These are phyloP conservation scores for Haplographium delicatum DNA, from an alignment of 495 filamentous ascomycete genomes.

Conservation along the genomic window DNA sequence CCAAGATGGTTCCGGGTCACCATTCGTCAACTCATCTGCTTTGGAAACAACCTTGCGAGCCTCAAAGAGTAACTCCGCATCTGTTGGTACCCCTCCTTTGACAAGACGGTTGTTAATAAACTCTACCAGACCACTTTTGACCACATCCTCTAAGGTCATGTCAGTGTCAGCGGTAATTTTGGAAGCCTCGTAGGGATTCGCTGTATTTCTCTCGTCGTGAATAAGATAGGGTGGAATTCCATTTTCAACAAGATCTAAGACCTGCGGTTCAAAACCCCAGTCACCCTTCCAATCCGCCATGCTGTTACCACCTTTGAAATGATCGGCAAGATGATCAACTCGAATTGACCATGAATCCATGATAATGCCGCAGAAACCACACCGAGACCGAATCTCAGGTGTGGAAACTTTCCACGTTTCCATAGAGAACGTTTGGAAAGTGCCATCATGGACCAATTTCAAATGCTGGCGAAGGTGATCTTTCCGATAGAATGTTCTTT, in stretches of 20 bases:
- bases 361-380: constrained; percentile 61
- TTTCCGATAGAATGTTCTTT: constrained; percentile 77
- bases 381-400: constrained; percentile 57
- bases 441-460: constrained; percentile 67
- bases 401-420: constrained; percentile 61
- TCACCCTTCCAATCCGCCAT: constrained; percentile 71
- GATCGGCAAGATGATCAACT: constrained; percentile 59
- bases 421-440: constrained; percentile 54
- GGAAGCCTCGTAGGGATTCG: constrained; percentile 39
- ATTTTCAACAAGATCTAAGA: constrained; percentile 56
- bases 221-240: constrained; percentile 56
- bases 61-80: constrained; percentile 21
- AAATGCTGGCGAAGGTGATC: constrained; percentile 81
- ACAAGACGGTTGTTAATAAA: constrained; percentile 29
- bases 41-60: constrained; percentile 17
- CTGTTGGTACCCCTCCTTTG: constrained; percentile 7
- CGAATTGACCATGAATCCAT: constrained; percentile 59
- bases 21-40: constrained; percentile 3
- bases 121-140: constrained; percentile 44
- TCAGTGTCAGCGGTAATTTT: constrained; percentile 28
- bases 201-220: constrained; percentile 49
- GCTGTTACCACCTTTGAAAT: constrained; percentile 60
- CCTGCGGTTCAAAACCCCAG: constrained; percentile 61
- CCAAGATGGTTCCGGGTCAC: constrained; percentile 36
- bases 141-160: constrained; percentile 45